Evolutionary conservation across 306 rosid species (phyloP).

Genomic region (Pueraria montana): DNA sequence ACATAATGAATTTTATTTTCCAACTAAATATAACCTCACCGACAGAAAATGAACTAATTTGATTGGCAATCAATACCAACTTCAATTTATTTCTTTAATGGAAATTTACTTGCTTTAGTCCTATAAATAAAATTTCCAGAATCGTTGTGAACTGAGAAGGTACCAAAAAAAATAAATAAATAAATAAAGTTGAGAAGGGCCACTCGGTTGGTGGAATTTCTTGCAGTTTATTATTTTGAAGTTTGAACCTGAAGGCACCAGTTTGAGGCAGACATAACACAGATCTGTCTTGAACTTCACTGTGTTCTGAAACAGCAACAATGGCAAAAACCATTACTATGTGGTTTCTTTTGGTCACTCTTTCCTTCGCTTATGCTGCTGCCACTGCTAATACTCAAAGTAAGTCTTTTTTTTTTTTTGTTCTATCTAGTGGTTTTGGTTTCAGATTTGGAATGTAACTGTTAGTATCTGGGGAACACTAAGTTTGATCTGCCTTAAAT

Average conservation of each 20-base stretch:
- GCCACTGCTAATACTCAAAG: slow-evolving; percentile 53
- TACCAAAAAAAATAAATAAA: not conserved
- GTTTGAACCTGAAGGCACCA: slow-evolving; percentile 29
- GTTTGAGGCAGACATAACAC: slow-evolving; percentile 48
- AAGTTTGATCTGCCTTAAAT: slow-evolving; percentile 38
- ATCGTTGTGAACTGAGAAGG: slow-evolving; percentile 11
- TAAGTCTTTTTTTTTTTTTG: slow-evolving; percentile 24
- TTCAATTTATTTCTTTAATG: slow-evolving; percentile 22
- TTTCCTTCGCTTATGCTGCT: slow-evolving; percentile 46
- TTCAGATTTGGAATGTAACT: slow-evolving; percentile 40
- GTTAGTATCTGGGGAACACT: not conserved
- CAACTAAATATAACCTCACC: slow-evolving; percentile 30
- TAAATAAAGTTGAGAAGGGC: slow-evolving; percentile 14
- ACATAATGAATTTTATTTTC: not conserved
- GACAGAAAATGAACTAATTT: slow-evolving; percentile 40
- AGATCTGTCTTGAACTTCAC: slow-evolving; percentile 38
- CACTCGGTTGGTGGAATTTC: slow-evolving; percentile 50
- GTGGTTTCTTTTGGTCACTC: slow-evolving; percentile 14
- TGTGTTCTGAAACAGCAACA: slow-evolving; percentile 40
- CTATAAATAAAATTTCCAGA: slow-evolving; percentile 19
- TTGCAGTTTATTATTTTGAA: not conserved
- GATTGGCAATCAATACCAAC: slow-evolving; percentile 4
- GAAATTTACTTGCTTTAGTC: not conserved
- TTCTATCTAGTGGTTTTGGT: slow-evolving; percentile 8
- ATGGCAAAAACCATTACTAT: slow-evolving; percentile 57